Conservation (phyloP, 768 basidiomycete genomes). For the Podaxis sp. region DNA sequence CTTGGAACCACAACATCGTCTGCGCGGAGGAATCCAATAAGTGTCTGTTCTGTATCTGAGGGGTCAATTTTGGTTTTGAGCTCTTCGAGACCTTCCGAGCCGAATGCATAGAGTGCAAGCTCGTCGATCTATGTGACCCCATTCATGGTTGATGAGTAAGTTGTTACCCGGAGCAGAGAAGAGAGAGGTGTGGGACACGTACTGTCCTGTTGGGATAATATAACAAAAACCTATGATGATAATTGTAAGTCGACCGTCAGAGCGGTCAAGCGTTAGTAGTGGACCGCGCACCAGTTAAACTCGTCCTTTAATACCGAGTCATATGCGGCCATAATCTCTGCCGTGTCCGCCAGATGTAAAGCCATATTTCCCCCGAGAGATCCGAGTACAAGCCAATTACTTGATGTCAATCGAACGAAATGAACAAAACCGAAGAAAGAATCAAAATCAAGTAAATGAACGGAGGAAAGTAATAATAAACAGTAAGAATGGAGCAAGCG, state of each 20-base stretch:
- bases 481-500: not conserved
- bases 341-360: conserved; percentile 7
- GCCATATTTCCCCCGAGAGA: conserved; percentile 3
- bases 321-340: conserved; percentile 11
- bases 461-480: not conserved
- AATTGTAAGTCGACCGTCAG: not conserved
- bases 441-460: not conserved
- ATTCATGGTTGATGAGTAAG: not conserved
- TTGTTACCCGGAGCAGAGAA: not conserved
- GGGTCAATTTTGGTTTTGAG: conserved; percentile 40
- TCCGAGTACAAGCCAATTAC: not conserved
- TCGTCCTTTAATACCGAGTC: conserved; percentile 12
- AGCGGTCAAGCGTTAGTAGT: not conserved
- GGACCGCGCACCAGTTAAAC: conserved; percentile 12
- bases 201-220: conserved; percentile 29
- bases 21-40: conserved; percentile 44
- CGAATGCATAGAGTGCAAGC: conserved; percentile 39
- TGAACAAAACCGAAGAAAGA: not conserved
- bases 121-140: conserved; percentile 33
- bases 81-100: conserved; percentile 42
- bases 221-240: conserved; percentile 23
- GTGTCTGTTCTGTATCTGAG: conserved; percentile 36
- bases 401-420: not conserved
- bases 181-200: conserved; percentile 2
- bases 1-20: conserved; percentile 2